These are phyloP conservation scores for Hansenula sp. DNA, from an alignment of 1,139 yeast species.

Conservation along the genomic window DNA sequence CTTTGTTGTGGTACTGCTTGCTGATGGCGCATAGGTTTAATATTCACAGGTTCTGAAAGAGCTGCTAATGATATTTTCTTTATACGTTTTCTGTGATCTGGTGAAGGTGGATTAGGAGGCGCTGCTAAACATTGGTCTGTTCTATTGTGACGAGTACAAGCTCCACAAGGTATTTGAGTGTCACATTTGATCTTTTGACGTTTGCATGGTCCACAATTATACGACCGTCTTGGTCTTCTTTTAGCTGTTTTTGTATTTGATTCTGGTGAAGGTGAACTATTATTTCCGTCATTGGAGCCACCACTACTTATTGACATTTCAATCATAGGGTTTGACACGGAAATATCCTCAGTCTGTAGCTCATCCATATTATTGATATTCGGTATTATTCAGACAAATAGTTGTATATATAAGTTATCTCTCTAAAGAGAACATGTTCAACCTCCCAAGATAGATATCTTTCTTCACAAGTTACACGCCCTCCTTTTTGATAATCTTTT, in stretches of 20 bases:
- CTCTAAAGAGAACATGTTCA: too few species aligned
- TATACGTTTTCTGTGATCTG: slow-evolving; percentile 13
- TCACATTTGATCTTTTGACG: slow-evolving; percentile 50
- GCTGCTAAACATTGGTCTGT: slow-evolving; percentile 19
- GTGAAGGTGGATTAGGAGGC: slow-evolving; percentile 21
- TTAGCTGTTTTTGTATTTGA: not conserved
- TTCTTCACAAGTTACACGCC: too few species aligned
- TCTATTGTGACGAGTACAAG: slow-evolving; percentile 42
- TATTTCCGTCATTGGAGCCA: too few species aligned
- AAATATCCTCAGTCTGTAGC: too few species aligned
- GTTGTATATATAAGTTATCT: too few species aligned
- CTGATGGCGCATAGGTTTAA: slow-evolving; percentile 3
- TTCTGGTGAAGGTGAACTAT: too few species aligned
- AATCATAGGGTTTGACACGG: too few species aligned
- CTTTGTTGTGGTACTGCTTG: not conserved
- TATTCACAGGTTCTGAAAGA: not conserved
- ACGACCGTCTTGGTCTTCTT: slow-evolving; percentile 37
- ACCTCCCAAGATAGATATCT: too few species aligned
- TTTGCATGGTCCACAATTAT: slow-evolving; percentile 56
- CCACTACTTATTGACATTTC: not conserved
- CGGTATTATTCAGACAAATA: too few species aligned
- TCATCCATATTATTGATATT: not conserved
- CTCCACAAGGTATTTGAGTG: slow-evolving; percentile 43
- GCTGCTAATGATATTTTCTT: slow-evolving; percentile 3
- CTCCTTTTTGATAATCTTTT: too few species aligned